Conservation (phyloP, 169 alveolate genomes). For the Babesia bovis region DNA sequence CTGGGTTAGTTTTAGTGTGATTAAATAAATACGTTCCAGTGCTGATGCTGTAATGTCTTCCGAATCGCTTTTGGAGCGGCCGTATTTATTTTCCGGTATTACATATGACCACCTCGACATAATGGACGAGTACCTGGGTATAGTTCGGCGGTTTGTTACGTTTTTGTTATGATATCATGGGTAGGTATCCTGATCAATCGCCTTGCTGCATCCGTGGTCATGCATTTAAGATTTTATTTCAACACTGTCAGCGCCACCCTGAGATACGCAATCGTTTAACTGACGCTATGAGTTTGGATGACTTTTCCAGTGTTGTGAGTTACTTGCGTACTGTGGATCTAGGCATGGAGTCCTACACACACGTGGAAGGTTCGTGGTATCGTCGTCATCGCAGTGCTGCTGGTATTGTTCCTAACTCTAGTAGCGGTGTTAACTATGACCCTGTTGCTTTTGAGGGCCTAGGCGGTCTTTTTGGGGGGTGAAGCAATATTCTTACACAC, state of each 20-base stretch:
- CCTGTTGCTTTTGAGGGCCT: not conserved
- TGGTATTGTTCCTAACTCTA: not conserved
- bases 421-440: conserved; percentile 12
- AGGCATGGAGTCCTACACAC: conserved; percentile 19
- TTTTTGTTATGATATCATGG: no score
- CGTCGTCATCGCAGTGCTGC: conserved; percentile 24
- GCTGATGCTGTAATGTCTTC: conserved; percentile 91
- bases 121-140: conserved; percentile 51
- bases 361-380: conserved; percentile 24
- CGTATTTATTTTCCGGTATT: conserved; percentile 75
- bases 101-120: conserved; percentile 47
- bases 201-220: conserved; percentile 50
- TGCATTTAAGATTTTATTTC: conserved; percentile 60
- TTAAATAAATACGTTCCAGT: not conserved
- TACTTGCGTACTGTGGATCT: conserved; percentile 20
- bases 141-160: conserved; percentile 30
- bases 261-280: conserved; percentile 41
- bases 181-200: conserved; percentile 54
- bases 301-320: conserved; percentile 23
- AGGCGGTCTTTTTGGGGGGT: conserved; percentile 21
- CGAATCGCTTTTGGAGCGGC: conserved; percentile 89
- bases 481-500: not conserved
- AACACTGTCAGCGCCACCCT: conserved; percentile 42
- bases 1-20: conserved; percentile 75
- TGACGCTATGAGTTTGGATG: conserved; percentile 38